Base-by-base conservation (phyloP, 805 yeast genomes). In the Brettanomyces anomalus region DNA sequence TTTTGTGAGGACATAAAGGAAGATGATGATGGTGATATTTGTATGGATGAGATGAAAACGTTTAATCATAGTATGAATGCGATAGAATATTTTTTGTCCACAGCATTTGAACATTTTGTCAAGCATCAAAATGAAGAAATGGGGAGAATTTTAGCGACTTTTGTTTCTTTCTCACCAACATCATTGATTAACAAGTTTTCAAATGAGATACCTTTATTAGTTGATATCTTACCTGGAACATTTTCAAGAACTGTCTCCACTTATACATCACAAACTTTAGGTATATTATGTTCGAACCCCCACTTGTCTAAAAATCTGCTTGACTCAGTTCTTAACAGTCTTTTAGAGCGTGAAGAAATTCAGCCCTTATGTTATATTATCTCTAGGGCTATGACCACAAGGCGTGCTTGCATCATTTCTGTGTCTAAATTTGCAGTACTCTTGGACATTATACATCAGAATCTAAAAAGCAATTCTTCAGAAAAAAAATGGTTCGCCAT, bases 361-460 rank as follows among this genome's bases (percentile, higher is more conserved):
- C 43, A 70, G n/a, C 56, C 73, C 0, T 33, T 65, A 3, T 70
- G 78, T 0, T 76, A 58, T 48, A 45, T 79, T 3, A 39, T 69
- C 3, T 71, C 85, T 0, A 65, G 82, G 44, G 51, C 74, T 7
- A 24, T 24, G 28, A 24, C 10, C 10, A 24, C 28, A 7, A 24
- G 28, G 10, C 10, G 28, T 7, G 10, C 28, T 7, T 7, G 28
- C 28, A 24, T 24, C 10, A 7, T 24, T 24, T 24, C 28, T 7
- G 28, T 7, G 28, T 11, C 28, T 11, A 24, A 24, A 11, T 24
- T 24, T 24, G 10, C 28, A 11, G 10, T 7, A 11, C 28, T 54
- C 5, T 37, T 60, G 13, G 16, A 21, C 1, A 36, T 61, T 10
- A 41, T 53, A n/a, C 60, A 62, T 5, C 28, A 60, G 1, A 46